These are phyloP conservation scores for Incumbomyces delicatus DNA, from an alignment of 2,329 filamentous ascomycete genomes.

Conservation along the genomic window DNA sequence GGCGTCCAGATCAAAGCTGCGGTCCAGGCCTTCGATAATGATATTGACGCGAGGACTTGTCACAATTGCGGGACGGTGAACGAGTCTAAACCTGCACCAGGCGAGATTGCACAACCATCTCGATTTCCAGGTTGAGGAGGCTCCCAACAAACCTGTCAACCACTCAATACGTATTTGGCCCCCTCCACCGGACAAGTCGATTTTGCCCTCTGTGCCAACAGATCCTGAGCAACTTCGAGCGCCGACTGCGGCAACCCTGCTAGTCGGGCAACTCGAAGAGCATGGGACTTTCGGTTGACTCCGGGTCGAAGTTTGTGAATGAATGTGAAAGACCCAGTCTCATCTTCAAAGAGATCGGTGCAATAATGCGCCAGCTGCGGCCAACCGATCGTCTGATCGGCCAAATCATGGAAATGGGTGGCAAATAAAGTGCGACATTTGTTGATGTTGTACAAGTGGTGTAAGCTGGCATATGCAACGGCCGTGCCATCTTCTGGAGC, in stretches of 20 bases:
- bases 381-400: conserved; percentile 59
- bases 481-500: conserved; percentile 87
- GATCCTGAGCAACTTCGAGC: conserved; percentile 51
- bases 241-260: conserved; percentile 70
- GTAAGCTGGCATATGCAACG: conserved; percentile 77
- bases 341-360: conserved; percentile 74
- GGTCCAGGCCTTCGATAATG: conserved; percentile 68
- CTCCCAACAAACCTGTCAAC: too few relatives aligned
- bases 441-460: conserved; percentile 72
- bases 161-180: too few relatives aligned
- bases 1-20: conserved; percentile 91
- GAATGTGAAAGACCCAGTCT: conserved; percentile 65
- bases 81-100: conserved; percentile 37
- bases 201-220: conserved; percentile 2
- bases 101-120: conserved; percentile 35
- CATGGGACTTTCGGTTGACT: conserved; percentile 79
- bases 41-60: conserved; percentile 64
- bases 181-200: too few relatives aligned
- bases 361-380: conserved; percentile 65
- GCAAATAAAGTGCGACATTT: conserved; percentile 77
- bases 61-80: conserved; percentile 66
- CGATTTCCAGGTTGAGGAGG: conserved; percentile 20
- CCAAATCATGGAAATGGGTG: conserved; percentile 82
- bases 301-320: conserved; percentile 72
- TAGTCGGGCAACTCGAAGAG: conserved; percentile 83